phyloP scores from a whole-genome alignment of 306 rosid genomes.

The Ammopiptanthus mongolicus region DNA sequence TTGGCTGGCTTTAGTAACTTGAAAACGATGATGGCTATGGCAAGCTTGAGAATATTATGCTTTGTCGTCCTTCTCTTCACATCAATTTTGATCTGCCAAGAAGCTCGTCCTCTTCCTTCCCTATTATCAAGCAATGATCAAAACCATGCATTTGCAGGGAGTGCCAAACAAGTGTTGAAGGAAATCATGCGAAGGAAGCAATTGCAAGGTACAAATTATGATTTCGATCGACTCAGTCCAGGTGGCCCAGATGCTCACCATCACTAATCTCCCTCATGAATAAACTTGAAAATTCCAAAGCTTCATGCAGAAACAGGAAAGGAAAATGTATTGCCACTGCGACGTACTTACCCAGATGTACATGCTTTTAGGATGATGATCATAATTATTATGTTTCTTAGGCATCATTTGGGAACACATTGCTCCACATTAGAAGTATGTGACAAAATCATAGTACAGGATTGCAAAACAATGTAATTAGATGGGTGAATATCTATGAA shows the following conservation, averaged over 20 bases:
- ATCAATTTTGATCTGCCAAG: neutral
- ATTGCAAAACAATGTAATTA: no score
- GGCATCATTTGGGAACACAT: no score
- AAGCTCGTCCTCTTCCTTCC: conserved; percentile 19
- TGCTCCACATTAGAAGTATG: no score
- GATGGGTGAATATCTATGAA: no score
- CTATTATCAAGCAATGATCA: neutral
- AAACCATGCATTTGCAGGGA: neutral
- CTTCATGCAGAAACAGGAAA: neutral
- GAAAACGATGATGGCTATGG: neutral
- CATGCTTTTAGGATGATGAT: neutral
- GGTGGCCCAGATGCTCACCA: conserved; percentile 39
- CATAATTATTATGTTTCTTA: no score
- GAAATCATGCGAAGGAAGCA: conserved; percentile 24
- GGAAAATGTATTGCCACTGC: neutral
- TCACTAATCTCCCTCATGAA: conserved; percentile 13
- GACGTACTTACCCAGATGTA: no score
- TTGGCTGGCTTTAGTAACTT: neutral
- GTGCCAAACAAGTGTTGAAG: conserved; percentile 17
- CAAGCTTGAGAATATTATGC: conserved; percentile 1
- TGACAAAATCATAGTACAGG: neutral
- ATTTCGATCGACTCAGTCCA: conserved; percentile 22
- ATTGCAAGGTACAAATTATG: neutral
- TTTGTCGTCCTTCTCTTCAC: conserved; percentile 15
- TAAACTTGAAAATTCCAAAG: neutral